Conservation (phyloP, 1,139 yeast genomes). For the Magnusiomyces clavatus region DNA sequence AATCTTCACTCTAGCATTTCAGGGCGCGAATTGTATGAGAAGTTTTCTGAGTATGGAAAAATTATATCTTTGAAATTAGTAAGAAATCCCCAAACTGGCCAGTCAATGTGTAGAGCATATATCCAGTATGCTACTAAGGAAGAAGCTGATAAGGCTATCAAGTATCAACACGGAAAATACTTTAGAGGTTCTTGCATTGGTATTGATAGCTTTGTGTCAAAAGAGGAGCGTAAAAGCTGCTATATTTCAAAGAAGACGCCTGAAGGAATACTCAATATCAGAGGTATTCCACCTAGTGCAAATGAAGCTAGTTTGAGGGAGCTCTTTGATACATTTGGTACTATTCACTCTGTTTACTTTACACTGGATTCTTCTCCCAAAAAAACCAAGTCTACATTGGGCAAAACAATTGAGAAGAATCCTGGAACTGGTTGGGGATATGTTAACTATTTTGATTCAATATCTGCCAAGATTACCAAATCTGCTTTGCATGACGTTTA, state of each 20-base stretch:
- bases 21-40: slow-evolving; percentile 81
- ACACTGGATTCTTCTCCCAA: slow-evolving; percentile 2
- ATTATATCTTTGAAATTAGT: slow-evolving; percentile 84
- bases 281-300: slow-evolving; percentile 59
- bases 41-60: slow-evolving; percentile 78
- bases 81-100: slow-evolving; percentile 59
- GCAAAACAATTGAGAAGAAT: neutral
- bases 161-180: slow-evolving; percentile 82
- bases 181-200: slow-evolving; percentile 78
- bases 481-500: slow-evolving; percentile 1
- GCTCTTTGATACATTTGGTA: slow-evolving; percentile 56
- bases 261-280: slow-evolving; percentile 73
- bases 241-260: slow-evolving; percentile 45
- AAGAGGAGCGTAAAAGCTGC: slow-evolving; percentile 74
- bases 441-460: slow-evolving; percentile 12
- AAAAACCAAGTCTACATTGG: slow-evolving; percentile 3
- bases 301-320: slow-evolving; percentile 51
- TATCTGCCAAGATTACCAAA: slow-evolving; percentile 1
- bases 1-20: slow-evolving; percentile 75
- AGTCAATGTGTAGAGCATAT: slow-evolving; percentile 79
- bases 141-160: slow-evolving; percentile 81
- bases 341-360: slow-evolving; percentile 47
- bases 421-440: slow-evolving; percentile 19
- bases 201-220: slow-evolving; percentile 77
- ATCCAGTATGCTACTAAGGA: slow-evolving; percentile 77